A percentile compares a stretch with the other conserved stretches of the same genome.
phyloP scores from a whole-genome alignment of 2,329 filamentous ascomycete species.

The Fusarium beomiforme region DNA sequence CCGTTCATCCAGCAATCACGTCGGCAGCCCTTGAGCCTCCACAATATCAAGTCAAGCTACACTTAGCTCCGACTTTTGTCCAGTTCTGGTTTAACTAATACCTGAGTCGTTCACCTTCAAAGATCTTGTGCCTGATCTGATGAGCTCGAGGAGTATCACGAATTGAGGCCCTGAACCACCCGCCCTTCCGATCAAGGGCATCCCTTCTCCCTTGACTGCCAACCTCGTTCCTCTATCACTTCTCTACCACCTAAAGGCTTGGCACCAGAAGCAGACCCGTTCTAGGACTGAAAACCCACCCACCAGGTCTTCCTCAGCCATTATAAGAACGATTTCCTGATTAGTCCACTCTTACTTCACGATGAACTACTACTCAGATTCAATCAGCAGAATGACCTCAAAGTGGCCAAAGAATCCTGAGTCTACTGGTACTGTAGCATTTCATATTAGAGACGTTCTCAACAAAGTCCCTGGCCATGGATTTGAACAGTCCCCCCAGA shows the following conservation, averaged over 20 bases:
- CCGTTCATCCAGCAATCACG: not conserved
- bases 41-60: not conserved
- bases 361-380: not conserved
- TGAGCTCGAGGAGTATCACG: not conserved
- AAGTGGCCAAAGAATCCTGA: not conserved
- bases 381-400: not conserved
- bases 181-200: not conserved
- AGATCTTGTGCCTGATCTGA: not conserved
- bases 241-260: not conserved
- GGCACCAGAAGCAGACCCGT: slow-evolving; percentile 8
- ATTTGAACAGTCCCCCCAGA: not conserved
- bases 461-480: not conserved
- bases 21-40: not conserved
- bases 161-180: not conserved
- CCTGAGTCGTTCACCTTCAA: not conserved
- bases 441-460: not conserved
- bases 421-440: too few relatives aligned
- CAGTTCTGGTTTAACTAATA: not conserved
- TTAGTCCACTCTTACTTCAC: not conserved
- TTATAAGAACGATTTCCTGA: not conserved
- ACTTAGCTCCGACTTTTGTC: not conserved
- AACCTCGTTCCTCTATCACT: not conserved
- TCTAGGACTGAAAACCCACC: not conserved
- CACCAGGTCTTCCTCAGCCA: not conserved
- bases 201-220: slow-evolving; percentile 2